Evolutionary conservation across 2,329 filamentous ascomycete genomes (phyloP).

Genomic region (Intubia oerlemansii): DNA sequence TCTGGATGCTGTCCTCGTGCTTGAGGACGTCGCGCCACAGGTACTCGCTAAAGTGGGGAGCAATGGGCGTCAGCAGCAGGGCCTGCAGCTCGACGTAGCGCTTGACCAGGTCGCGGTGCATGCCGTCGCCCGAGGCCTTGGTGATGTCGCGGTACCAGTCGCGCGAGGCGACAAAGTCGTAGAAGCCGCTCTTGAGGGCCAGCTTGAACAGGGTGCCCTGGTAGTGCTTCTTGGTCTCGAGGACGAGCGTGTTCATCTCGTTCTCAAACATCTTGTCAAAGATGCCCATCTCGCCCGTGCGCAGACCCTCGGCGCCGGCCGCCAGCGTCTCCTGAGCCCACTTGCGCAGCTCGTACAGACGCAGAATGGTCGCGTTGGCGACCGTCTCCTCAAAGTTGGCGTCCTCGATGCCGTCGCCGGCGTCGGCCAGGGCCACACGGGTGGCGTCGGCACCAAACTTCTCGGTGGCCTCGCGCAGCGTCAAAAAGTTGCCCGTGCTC

Average conservation of each 20-base stretch:
- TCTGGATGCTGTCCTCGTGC: conserved; percentile 57
- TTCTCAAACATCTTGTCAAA: conserved; percentile 87
- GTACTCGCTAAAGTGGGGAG: conserved; percentile 87
- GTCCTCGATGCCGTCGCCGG: conserved; percentile 83
- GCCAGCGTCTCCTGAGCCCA: conserved; percentile 81
- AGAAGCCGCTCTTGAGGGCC: conserved; percentile 69
- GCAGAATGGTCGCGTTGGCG: conserved; percentile 76
- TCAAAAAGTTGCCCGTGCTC: conserved; percentile 93
- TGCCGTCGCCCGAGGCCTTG: conserved; percentile 54
- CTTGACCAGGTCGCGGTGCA: conserved; percentile 63
- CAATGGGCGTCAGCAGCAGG: conserved; percentile 53
- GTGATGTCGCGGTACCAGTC: conserved; percentile 80
- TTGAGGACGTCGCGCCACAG: conserved; percentile 83
- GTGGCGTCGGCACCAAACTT: conserved; percentile 87
- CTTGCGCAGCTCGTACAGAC: conserved; percentile 57
- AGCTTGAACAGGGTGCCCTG: conserved; percentile 62
- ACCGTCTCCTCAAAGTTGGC: conserved; percentile 95
- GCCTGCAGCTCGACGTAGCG: conserved; percentile 61
- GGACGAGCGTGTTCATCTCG: conserved; percentile 70
- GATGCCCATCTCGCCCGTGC: conserved; percentile 50
- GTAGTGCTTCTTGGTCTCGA: conserved; percentile 62
- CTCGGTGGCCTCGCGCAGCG: conserved; percentile 59
- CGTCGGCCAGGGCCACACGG: conserved; percentile 83
- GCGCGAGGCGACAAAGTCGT: conserved; percentile 70
- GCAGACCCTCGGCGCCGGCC: conserved; percentile 34